Evolutionary conservation across 1,284 basidiomycete genomes (phyloP), one percentile per base, ranked within the genome.

Genomic region (Neonothopanus nambi): DNA sequence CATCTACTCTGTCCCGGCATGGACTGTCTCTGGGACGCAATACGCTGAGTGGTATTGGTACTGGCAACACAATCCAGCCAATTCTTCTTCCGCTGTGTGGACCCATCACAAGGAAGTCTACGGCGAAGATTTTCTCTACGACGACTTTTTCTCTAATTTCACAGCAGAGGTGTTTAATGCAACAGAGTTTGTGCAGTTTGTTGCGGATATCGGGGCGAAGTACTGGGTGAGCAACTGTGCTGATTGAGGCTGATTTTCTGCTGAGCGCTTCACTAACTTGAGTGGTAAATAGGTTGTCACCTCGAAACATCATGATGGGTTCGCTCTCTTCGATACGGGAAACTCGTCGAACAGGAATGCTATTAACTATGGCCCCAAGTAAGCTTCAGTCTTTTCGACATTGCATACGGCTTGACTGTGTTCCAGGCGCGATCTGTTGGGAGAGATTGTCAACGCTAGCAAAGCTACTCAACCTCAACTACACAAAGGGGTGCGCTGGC

Each of bases 391-490:
- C 18, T 30, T 23, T 18, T 23, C 24, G 1, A 11, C 20, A 15
- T 46, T 6, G 13, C 20, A 13, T 44, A 18, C 8, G 13, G 21
- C 8, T 24, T 47, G 17, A 42, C 35, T 20, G 17, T 23, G 2
- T 18, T 13, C 8, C 23, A 56, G 55, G 46, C 62, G 71, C 13
- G 71, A 76, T 56, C 65, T 73, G 24, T 48, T 76, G n/a, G 57
- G 57, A 21, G 73, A 75, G 51, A 62, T 76, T 5, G 61, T 74
- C 51, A 61, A 65, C 35, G 68, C 68, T 5, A 67, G 72, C 1
- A 65, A 65, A 43, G 43, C 51, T 17, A 57, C 61, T 36, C 63
- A 67, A 15, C 70, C 70, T 5, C 47, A 63, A 17, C 57, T 71
- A 45, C 61, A 61, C 44, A 58, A 62, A 24, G 69, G 69, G 12